Evolutionary conservation across 331 rosid genomes (phyloP), one percentile per base, ranked within the genome.

Genomic region (Pyracantha coccinea): DNA sequence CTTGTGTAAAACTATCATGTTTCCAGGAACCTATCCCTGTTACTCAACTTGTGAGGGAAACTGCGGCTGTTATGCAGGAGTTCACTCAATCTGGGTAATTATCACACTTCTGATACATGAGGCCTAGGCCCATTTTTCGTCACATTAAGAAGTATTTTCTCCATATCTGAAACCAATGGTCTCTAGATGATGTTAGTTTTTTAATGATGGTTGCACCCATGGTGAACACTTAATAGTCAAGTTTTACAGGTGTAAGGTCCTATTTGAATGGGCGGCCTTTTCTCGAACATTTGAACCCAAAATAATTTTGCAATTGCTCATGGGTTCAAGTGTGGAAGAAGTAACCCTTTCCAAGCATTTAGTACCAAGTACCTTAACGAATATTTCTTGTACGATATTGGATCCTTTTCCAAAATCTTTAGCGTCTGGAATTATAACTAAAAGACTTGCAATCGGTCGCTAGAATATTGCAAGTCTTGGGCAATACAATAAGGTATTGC

Each of bases 11-110:
- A 28, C 44, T 16, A 16, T 73, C 50, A 54, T 69, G 38, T 52
- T 73, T 69, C 71, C 53, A 95, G 97, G 99, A 95, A 80, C 96
- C 91, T 17, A 95, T 95, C 79, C 97, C 96, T 50, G 97, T 92
- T 68, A 92, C 99, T 20, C 99, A 95, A 69, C 99, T 95, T 83
- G 97, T 95, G 23, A 87, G 97, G 92, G 97, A 95, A 86, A 92
- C 90, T 69, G 99, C 97, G 7, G 93, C 99, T 38, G 97, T 92
- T 67, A 95, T 95, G 99, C 97, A 95, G 87, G 99, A 95, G 81
- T 95, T 95, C 80, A 95, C 99, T 80, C 99, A 95, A 77, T 92
- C 93, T 47, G 99, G 99, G 99, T 94, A 87, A 78, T 47, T 79
- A 77, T 33, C 54, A 27, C 63, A 25, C 25, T 25, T 28, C 17